phyloP scores from a whole-genome alignment of 495 filamentous ascomycete genomes.

The Amphirosellinia nigrospora region DNA sequence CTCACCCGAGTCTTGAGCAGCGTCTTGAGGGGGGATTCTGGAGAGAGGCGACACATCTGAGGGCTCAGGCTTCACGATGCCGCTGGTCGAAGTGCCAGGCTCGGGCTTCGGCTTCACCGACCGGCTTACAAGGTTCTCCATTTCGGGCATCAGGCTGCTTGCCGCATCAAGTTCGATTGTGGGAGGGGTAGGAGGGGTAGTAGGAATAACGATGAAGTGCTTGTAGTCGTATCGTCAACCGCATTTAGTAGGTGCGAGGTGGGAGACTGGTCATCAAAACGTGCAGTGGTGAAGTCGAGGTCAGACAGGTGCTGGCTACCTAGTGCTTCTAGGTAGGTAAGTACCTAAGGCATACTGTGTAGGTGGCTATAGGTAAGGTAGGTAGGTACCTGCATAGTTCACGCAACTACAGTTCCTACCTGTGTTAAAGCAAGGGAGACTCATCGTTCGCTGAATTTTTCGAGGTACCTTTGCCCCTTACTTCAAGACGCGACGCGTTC shows the following conservation, averaged over 20 bases:
- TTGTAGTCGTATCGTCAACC: neutral
- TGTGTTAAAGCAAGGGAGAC: neutral
- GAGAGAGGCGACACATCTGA: neutral
- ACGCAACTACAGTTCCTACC: too few relatives aligned
- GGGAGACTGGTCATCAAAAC: neutral
- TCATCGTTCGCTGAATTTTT: neutral
- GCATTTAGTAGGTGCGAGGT: neutral
- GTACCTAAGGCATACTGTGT: neutral
- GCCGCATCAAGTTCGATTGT: neutral
- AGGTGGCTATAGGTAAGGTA: too few relatives aligned
- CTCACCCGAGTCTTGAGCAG: neutral
- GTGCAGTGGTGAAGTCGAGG: neutral
- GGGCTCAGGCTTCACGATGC: conserved; percentile 1
- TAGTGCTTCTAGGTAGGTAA: neutral
- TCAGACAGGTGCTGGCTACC: neutral
- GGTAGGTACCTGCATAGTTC: too few relatives aligned
- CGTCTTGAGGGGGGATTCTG: neutral
- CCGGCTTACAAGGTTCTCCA: neutral
- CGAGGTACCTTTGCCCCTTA: neutral
- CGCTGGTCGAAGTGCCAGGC: neutral
- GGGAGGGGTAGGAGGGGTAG: neutral
- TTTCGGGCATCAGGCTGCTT: neutral
- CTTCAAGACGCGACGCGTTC: conserved; percentile 3
- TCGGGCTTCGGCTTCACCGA: neutral
- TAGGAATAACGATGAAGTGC: neutral